Percentiles rank a stretch among this genome's conserved stretches.
phyloP scores from a whole-genome alignment of 2,329 filamentous ascomycete species.

The Akanthomyces muscarius region DNA sequence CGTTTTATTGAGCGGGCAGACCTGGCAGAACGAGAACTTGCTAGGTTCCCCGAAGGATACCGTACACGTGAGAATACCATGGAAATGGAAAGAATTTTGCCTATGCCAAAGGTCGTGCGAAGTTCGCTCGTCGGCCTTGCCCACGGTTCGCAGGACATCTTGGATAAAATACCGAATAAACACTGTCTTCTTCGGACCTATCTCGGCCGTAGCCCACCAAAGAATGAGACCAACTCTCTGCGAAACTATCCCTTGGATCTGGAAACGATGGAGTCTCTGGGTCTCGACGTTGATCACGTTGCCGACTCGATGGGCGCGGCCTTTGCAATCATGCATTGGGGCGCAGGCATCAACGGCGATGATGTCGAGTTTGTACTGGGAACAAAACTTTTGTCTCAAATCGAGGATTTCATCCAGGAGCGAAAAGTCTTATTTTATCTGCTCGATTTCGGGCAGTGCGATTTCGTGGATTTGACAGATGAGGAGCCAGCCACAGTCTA shows the following conservation, averaged over 20 bases:
- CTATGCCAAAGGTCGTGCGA: conserved; percentile 22
- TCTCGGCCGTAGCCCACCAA: conserved; percentile 17
- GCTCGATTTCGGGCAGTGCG: conserved; percentile 25
- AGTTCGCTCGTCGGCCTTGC: conserved; percentile 19
- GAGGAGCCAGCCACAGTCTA: conserved; percentile 19
- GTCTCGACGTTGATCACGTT: conserved; percentile 17
- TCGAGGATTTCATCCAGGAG: conserved; percentile 13
- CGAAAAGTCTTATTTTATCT: conserved; percentile 19
- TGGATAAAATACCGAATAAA: conserved; percentile 20
- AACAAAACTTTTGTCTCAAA: neutral
- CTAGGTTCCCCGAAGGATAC: conserved; percentile 14
- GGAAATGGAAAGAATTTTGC: conserved; percentile 22
- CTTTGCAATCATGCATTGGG: conserved; percentile 25
- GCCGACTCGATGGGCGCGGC: conserved; percentile 22
- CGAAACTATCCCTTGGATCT: conserved; percentile 16
- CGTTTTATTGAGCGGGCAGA: neutral
- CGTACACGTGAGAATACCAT: conserved; percentile 9
- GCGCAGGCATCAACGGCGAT: conserved; percentile 22
- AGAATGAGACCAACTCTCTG: conserved; percentile 2
- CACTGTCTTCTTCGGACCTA: conserved; percentile 23
- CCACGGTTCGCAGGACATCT: conserved; percentile 15
- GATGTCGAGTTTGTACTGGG: conserved; percentile 25
- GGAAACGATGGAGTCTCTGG: conserved; percentile 15
- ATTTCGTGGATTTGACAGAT: conserved; percentile 20
- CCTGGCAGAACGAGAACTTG: neutral